Evolutionary conservation across 202 grass and related monocot genomes (phyloP).

Genomic region (Dendrocalamus latiflorus): DNA sequence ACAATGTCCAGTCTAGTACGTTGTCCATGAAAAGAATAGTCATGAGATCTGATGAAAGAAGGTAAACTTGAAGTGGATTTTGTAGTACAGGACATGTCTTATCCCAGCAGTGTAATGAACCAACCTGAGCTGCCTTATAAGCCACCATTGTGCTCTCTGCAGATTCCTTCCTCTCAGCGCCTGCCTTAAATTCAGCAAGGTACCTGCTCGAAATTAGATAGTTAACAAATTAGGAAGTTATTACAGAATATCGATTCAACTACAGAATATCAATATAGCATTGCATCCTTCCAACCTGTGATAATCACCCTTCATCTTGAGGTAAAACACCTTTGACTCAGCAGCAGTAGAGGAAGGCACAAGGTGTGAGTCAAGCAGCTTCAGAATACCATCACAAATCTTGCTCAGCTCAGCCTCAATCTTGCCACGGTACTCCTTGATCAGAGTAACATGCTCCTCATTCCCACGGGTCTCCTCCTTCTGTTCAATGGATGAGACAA

Average conservation of each 20-base stretch:
- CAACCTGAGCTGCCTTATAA: constrained; percentile 69
- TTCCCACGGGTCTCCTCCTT: constrained; percentile 70
- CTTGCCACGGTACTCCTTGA: constrained; percentile 71
- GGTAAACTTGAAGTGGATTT: not conserved
- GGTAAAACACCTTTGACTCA: constrained; percentile 78
- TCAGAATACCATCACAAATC: constrained; percentile 70
- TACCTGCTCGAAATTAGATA: constrained; percentile 38
- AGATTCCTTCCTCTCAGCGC: constrained; percentile 56
- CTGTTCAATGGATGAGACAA: constrained; percentile 82
- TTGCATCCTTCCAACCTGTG: constrained; percentile 49
- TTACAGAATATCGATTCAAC: not conserved
- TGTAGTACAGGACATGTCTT: not conserved
- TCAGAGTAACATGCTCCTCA: constrained; percentile 53
- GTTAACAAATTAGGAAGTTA: not conserved
- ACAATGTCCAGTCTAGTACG: not conserved
- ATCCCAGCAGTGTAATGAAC: not conserved
- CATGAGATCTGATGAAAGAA: not conserved
- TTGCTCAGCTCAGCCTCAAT: constrained; percentile 69
- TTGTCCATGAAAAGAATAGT: not conserved
- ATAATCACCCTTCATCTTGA: constrained; percentile 92
- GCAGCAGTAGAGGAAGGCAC: constrained; percentile 57
- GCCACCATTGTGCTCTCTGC: constrained; percentile 66
- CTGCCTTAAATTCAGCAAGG: constrained; percentile 71
- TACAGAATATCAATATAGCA: not conserved
- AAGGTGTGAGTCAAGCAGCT: constrained; percentile 69